Percentiles rank a stretch among this genome's conserved stretches.
Conservation (phyloP, 164 flowering plant species). For the Vitis rupestris region DNA sequence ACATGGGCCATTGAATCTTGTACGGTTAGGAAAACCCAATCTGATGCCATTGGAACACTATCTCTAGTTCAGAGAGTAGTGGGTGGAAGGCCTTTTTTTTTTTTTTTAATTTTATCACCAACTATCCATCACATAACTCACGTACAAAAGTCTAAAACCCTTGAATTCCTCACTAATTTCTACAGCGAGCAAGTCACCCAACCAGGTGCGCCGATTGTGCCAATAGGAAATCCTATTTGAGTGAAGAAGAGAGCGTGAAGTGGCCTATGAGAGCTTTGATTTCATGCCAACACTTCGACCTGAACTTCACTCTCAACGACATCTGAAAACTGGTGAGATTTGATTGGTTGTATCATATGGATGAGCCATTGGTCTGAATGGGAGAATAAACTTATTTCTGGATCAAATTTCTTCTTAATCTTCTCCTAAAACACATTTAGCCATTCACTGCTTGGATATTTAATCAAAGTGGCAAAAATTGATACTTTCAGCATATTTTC, state of each 20-base stretch:
- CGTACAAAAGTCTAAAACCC: too few relatives aligned
- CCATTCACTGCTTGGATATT: slow-evolving; percentile 68
- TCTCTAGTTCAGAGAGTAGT: too few relatives aligned
- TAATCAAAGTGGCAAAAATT: slow-evolving; percentile 59
- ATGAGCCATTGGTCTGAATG: slow-evolving; percentile 73
- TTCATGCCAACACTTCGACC: slow-evolving; percentile 37
- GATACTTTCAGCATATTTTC: slow-evolving; percentile 76
- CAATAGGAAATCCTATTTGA: slow-evolving; percentile 72
- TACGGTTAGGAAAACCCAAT: too few relatives aligned
- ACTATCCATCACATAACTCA: too few relatives aligned
- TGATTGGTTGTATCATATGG: slow-evolving; percentile 63
- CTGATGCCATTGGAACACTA: too few relatives aligned
- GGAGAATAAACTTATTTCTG: slow-evolving; percentile 63
- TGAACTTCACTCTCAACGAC: slow-evolving; percentile 39
- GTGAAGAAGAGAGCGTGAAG: slow-evolving; percentile 93
- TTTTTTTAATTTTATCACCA: too few relatives aligned
- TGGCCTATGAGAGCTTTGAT: slow-evolving; percentile 78
- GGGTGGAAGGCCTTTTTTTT: too few relatives aligned
- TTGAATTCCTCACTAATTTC: slow-evolving; percentile 55
- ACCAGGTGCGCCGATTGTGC: slow-evolving; percentile 86
- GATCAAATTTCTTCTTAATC: slow-evolving; percentile 61
- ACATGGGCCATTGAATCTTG: too few relatives aligned
- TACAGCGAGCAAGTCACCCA: slow-evolving; percentile 79
- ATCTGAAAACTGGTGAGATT: slow-evolving; percentile 55
- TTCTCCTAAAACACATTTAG: slow-evolving; percentile 73